Base-by-base conservation (phyloP, 2,329 filamentous ascomycete species). In the Helotiales sp. region DNA sequence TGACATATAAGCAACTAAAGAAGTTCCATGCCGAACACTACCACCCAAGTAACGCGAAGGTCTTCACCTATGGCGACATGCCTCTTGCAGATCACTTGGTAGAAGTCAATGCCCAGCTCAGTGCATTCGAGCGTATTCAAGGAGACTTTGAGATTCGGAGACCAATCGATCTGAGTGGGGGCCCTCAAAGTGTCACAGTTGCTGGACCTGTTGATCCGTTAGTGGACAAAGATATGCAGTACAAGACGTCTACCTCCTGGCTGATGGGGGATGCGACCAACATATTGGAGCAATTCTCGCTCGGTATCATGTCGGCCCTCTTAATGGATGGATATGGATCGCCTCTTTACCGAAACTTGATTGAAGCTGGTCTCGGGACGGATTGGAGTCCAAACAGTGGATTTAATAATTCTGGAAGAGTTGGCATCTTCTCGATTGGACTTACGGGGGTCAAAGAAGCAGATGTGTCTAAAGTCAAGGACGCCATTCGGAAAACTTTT, bases 311-410 rank as follows among this genome's bases (percentile, higher is more conserved):
- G 37, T 93, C 93, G 3, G 93, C 91, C 1, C 82, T 99, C 17
- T 81, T 99, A 10, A 90, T 97, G 81, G 94, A 97, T 77, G 96
- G 96, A 5, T 99, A 98, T 77, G 95, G 96, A 15, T 97, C 96
- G 6, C 96, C 96, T 0, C 81, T 99, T 64, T 98, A 98, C 78
- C 90, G 90, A 69, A 92, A 91, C 1, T 83, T 99, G 66, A 92
- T 99, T 63, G 95, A 98, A 78, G 89, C 91, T 55, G 94, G 93
- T 0, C 86, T 99, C 45, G 96, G 96, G 24, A 92, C 93, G 0
- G 95, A 97, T 74, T 99, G 93, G 82, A 97, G 93, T 61, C 93
- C 96, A 2, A 99, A 99, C 76, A 93, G 93, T 1, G 96, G 96
- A 13, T 96, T 96, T 74, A 95, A 97, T 77, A 87, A 87, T 62